phyloP scores from a whole-genome alignment of 306 rosid species.

The Rosa chinensis region DNA sequence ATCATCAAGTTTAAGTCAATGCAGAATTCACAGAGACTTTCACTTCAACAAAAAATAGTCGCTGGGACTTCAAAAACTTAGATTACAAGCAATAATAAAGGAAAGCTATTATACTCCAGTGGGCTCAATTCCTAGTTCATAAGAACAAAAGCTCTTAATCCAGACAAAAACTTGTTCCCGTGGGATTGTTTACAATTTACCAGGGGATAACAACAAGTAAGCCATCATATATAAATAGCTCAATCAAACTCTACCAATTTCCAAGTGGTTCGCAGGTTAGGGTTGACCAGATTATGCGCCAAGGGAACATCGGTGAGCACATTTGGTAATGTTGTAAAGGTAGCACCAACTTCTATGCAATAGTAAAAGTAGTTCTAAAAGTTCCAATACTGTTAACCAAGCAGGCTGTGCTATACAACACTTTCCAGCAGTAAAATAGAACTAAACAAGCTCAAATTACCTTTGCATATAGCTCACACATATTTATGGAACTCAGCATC shows the following conservation, averaged over 20 bases:
- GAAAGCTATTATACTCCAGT: not conserved
- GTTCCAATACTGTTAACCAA: not conserved
- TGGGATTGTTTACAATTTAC: not conserved
- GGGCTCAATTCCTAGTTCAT: constrained; percentile 1
- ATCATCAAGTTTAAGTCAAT: constrained; percentile 29
- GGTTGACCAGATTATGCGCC: constrained; percentile 16
- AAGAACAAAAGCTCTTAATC: constrained; percentile 1
- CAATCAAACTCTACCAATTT: not conserved
- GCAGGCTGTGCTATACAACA: not conserved
- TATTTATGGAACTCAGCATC: constrained; percentile 61
- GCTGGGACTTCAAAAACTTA: not conserved
- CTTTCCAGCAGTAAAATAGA: not conserved
- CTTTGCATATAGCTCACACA: constrained; percentile 80
- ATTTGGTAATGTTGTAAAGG: not conserved
- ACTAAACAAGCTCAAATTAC: constrained; percentile 40
- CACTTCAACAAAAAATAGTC: not conserved
- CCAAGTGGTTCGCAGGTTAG: constrained; percentile 15
- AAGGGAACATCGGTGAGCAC: constrained; percentile 8
- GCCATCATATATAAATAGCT: not conserved
- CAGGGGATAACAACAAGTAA: not conserved
- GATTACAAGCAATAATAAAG: not conserved
- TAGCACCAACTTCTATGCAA: not conserved
- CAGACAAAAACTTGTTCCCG: not conserved
- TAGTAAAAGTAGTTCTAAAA: not conserved
- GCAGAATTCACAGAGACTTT: not conserved